Percentiles rank a stretch among this genome's conserved stretches.
phyloP scores from a whole-genome alignment of 108 stramenopile genomes.

The Nitzschia sp. region DNA sequence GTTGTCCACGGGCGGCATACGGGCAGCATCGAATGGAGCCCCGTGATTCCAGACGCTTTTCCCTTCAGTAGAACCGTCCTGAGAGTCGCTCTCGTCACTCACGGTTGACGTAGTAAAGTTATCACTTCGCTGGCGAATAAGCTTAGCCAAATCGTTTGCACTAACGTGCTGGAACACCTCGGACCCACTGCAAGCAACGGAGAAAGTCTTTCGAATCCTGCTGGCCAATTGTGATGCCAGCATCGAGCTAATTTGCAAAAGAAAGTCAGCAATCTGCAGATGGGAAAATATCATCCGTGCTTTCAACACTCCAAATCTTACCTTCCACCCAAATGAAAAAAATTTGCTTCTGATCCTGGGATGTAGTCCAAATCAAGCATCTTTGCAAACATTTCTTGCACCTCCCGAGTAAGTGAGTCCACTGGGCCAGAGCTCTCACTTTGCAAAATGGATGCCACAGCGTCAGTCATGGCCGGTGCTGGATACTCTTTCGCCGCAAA shows the following conservation, averaged over 20 bases:
- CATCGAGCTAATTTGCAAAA: slow-evolving; percentile 50
- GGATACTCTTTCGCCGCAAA: not conserved
- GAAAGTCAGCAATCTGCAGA: too few relatives aligned
- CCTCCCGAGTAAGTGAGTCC: slow-evolving; percentile 31
- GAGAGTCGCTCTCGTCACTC: not conserved
- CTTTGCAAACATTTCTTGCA: slow-evolving; percentile 46
- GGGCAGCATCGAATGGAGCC: not conserved
- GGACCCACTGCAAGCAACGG: slow-evolving; percentile 34
- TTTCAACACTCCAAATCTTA: too few relatives aligned
- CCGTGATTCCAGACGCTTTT: not conserved
- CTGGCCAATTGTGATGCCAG: slow-evolving; percentile 52
- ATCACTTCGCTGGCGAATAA: too few relatives aligned
- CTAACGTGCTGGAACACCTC: slow-evolving; percentile 43
- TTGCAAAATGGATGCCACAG: slow-evolving; percentile 30
- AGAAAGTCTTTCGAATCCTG: slow-evolving; percentile 35
- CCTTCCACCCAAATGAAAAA: slow-evolving; percentile 33
- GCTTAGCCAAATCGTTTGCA: not conserved
- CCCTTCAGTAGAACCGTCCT: not conserved
- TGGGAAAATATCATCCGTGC: too few relatives aligned
- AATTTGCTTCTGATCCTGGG: slow-evolving; percentile 30
- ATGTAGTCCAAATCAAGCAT: slow-evolving; percentile 16
- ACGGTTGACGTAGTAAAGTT: too few relatives aligned
- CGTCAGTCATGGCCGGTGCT: slow-evolving; percentile 30
- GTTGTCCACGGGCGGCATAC: not conserved
- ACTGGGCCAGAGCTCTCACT: not conserved